These are phyloP conservation scores for Starmerella vitae DNA, from an alignment of 805 yeast genomes.

Conservation along the genomic window DNA sequence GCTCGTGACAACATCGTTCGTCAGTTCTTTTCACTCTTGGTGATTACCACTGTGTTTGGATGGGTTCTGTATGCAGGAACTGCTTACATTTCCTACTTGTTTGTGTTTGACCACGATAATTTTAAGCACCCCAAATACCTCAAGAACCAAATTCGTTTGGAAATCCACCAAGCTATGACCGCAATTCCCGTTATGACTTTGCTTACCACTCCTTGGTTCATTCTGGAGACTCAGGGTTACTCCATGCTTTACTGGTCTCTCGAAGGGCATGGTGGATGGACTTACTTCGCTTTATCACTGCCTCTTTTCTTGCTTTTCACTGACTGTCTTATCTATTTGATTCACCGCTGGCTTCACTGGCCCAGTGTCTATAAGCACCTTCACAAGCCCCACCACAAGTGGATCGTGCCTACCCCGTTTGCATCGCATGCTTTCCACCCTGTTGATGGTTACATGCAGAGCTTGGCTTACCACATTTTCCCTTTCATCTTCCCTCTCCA, in stretches of 20 bases:
- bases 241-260: constrained; percentile 62
- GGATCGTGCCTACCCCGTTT: constrained; percentile 97
- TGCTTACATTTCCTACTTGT: constrained; percentile 63
- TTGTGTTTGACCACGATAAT: constrained; percentile 74
- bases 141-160: constrained; percentile 82
- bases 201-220: constrained; percentile 80
- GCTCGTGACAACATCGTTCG: constrained; percentile 62
- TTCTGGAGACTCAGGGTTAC: constrained; percentile 69
- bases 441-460: constrained; percentile 87
- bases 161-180: constrained; percentile 60
- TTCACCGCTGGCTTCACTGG: constrained; percentile 91
- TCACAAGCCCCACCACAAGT: constrained; percentile 97
- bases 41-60: constrained; percentile 69
- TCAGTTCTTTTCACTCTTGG: constrained; percentile 51
- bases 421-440: constrained; percentile 99
- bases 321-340: constrained; percentile 80
- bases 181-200: constrained; percentile 85
- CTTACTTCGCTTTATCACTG: constrained; percentile 47
- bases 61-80: constrained; percentile 63
- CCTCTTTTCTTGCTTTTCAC: constrained; percentile 82
- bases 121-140: constrained; percentile 93
- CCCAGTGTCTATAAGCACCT: constrained; percentile 71
- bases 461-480: constrained; percentile 82
- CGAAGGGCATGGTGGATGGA: constrained; percentile 53
- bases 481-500: constrained; percentile 89